Base-by-base conservation (phyloP, 768 basidiomycete genomes). In the Mycena pura region DNA sequence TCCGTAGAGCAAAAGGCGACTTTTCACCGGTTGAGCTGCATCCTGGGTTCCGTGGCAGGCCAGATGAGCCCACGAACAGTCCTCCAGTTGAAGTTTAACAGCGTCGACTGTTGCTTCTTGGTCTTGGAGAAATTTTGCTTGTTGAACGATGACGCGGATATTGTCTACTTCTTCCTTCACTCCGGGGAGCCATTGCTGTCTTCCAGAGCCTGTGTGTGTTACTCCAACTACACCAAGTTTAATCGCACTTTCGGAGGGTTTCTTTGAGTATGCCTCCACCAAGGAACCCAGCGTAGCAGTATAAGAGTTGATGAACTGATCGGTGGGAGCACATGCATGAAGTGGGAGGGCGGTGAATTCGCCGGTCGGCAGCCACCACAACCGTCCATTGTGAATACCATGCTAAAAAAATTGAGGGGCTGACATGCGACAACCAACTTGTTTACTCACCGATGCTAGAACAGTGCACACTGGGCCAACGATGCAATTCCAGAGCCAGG, bases 1-100 rank as follows among this genome's bases (percentile, higher is more conserved):
- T 43, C 70, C 65, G 36, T 67, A 50, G 28, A 72, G 57, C 29
- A 60, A 43, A 21, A 70, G 67, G 4, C 52, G 67, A 27, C 66
- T 71, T 45, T 73, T 55, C 21, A 24, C 7, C 15, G 14, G 21
- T 22, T 44, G 21, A 7, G 9, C 34, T 36, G 8, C 21, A 44
- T 44, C 9, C 25, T 22, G 43, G 7, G 5, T n/a, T 6, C 43
- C 43, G 25, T 44, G 43, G 21, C 43, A 36, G 17, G 34, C 34
- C 34, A 36, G 17, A 17, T 36, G 34, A 36, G 17, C 17, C 34
- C 34, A 36, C 9, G 34, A 9, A 17, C 34, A 36, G 17, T 36
- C 34, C 17, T 36, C 9, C 34, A 36, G 9, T 36, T 9, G 17
- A 9, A 9, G 9, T 17, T 36, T 36, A 9, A 17, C 24, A 5